phyloP scores from a whole-genome alignment of 2,329 filamentous ascomycete species.

The Aspergillus fructus region DNA sequence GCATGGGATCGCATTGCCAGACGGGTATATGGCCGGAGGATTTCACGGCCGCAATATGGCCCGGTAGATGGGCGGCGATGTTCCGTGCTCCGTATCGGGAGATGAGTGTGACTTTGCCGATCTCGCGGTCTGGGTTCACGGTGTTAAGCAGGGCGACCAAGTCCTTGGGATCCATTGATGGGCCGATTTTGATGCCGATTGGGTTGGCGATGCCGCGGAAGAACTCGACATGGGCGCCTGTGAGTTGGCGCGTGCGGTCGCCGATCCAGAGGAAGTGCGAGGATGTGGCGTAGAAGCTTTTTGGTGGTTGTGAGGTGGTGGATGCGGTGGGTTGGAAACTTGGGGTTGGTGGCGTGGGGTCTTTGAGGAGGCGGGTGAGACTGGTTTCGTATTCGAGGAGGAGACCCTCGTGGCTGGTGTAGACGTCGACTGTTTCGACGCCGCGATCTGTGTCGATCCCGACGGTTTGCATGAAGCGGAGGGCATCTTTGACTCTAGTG shows the following conservation, averaged over 20 bases:
- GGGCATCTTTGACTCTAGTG: conserved; percentile 79
- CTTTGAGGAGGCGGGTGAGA: conserved; percentile 73
- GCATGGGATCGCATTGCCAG: conserved; percentile 99
- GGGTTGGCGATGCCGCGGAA: conserved; percentile 96
- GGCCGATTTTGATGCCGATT: conserved; percentile 93
- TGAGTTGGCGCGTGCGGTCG: conserved; percentile 89
- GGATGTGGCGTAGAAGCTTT: conserved; percentile 87
- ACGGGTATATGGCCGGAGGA: conserved; percentile 74
- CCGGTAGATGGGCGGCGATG: conserved; percentile 72
- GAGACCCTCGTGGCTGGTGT: conserved; percentile 91
- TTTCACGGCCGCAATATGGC: conserved; percentile 86
- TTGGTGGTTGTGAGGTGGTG: conserved; percentile 33
- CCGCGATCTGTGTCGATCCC: conserved; percentile 82
- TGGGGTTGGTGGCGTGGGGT: conserved; percentile 46
- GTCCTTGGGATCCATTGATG: conserved; percentile 74
- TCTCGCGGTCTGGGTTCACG: conserved; percentile 77
- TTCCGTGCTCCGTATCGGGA: conserved; percentile 85
- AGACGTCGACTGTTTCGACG: conserved; percentile 89
- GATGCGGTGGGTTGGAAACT: conserved; percentile 12
- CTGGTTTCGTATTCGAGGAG: conserved; percentile 92
- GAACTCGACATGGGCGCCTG: conserved; percentile 94
- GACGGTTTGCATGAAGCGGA: conserved; percentile 92
- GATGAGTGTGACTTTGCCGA: conserved; percentile 93
- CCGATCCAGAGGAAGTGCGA: conserved; percentile 99
- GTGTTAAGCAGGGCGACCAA: conserved; percentile 76